Conservation (phyloP, 148 eudicot genomes). For the Beta vulgaris region DNA sequence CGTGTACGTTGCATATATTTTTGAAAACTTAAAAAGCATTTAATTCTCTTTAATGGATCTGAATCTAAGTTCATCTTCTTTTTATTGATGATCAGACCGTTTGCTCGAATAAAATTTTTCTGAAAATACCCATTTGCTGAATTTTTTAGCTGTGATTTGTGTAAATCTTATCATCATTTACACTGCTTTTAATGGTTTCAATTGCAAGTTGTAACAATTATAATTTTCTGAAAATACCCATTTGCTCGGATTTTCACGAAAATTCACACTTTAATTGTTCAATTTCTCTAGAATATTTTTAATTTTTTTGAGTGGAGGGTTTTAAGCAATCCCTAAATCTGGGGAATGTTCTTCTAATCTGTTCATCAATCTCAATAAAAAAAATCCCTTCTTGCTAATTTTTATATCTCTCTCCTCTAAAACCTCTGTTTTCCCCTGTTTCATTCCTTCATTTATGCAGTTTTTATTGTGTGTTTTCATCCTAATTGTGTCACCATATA, state of each 20-base stretch:
- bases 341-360: slow-evolving; percentile 27
- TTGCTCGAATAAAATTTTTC: no score
- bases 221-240: slow-evolving; percentile 10
- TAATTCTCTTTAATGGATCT: slow-evolving; percentile 1
- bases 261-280: not conserved
- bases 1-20: not conserved
- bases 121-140: slow-evolving; percentile 15
- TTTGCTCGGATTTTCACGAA: slow-evolving; percentile 1
- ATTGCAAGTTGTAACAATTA: not conserved
- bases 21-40: not conserved
- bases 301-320: not conserved
- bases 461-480: not conserved
- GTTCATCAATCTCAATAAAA: slow-evolving; percentile 33
- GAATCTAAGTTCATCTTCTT: not conserved
- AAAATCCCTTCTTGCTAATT: no score
- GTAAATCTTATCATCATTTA: not conserved
- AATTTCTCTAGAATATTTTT: not conserved
- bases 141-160: not conserved
- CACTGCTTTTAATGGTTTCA: slow-evolving; percentile 18
- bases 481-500: not conserved
- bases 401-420: not conserved
- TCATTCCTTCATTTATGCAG: not conserved
- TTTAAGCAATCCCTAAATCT: slow-evolving; percentile 32
- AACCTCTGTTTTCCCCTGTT: slow-evolving; percentile 23
- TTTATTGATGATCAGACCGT: not conserved